A percentile compares a stretch with the other conserved stretches of the same genome.
Conservation (phyloP, 768 basidiomycete species). For the Lactarius trivialis region DNA sequence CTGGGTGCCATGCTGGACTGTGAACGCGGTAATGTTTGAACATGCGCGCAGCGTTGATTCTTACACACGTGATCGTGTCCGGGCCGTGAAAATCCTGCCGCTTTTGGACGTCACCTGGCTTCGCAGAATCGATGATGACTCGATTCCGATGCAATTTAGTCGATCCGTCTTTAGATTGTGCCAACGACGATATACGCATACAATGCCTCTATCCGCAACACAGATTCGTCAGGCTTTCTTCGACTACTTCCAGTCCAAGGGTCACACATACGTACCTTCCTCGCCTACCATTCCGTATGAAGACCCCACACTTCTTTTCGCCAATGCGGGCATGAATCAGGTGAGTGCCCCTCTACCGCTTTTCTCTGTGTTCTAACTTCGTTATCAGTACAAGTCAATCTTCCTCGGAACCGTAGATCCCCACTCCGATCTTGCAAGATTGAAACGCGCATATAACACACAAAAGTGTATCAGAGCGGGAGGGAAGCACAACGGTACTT, state of each 20-base stretch:
- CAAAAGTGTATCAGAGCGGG: conserved; percentile 99
- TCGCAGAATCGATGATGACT: conserved; percentile 1
- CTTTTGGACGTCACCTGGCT: not conserved
- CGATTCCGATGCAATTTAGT: conserved; percentile 9
- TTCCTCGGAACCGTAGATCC: conserved; percentile 99
- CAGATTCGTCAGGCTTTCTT: conserved; percentile 88
- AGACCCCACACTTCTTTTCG: conserved; percentile 94
- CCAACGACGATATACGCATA: conserved; percentile 10
- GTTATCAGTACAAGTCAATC: conserved; percentile 82
- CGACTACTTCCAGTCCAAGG: conserved; percentile 71
- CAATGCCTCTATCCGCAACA: conserved; percentile 36
- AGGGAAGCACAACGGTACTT: conserved; percentile 92
- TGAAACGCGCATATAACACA: conserved; percentile 90
- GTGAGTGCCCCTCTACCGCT: conserved; percentile 31
- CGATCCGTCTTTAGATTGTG: conserved; percentile 2
- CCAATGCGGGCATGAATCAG: conserved; percentile 98
- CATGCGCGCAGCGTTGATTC: not conserved
- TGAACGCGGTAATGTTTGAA: not conserved
- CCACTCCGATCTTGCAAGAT: conserved; percentile 80
- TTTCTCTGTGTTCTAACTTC: conserved; percentile 1
- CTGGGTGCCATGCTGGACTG: conserved; percentile 17
- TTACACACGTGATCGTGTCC: conserved; percentile 18
- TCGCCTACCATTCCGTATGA: conserved; percentile 95
- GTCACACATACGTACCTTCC: conserved; percentile 85
- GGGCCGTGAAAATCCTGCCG: not conserved